These are phyloP conservation scores for Primulina huaijiensis DNA, from an alignment of 257 asterid species.

Conservation along the genomic window DNA sequence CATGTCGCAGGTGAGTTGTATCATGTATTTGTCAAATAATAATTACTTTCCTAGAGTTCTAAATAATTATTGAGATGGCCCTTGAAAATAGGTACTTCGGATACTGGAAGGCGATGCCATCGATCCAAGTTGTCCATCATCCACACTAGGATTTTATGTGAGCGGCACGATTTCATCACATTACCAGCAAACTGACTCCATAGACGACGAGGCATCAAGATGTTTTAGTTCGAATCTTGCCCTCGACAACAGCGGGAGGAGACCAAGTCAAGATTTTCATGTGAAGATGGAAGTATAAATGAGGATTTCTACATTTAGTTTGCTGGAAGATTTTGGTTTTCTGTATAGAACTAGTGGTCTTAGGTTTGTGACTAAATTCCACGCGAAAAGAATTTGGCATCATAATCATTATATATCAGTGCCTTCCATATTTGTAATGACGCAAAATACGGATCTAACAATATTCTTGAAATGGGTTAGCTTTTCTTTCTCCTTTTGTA, in stretches of 20 bases:
- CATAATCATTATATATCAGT: no score
- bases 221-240: neutral
- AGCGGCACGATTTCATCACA: conserved; percentile 22
- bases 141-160: neutral
- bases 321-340: no score
- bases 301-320: neutral
- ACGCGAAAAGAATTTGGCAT: no score
- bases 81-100: conserved; percentile 57
- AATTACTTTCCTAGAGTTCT: no score
- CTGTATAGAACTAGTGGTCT: no score
- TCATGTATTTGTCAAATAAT: no score
- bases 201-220: neutral
- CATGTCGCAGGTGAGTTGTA: conserved; percentile 71
- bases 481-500: no score
- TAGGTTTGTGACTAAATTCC: no score
- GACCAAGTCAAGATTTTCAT: neutral
- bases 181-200: conserved; percentile 33
- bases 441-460: no score
- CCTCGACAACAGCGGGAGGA: neutral
- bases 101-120: conserved; percentile 78
- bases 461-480: no score
- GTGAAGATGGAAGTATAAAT: neutral
- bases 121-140: conserved; percentile 37
- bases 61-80: neutral
- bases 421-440: neutral